Evolutionary conservation across 108 stramenopile species (phyloP).

Genomic region (Cyclotella cryptica): DNA sequence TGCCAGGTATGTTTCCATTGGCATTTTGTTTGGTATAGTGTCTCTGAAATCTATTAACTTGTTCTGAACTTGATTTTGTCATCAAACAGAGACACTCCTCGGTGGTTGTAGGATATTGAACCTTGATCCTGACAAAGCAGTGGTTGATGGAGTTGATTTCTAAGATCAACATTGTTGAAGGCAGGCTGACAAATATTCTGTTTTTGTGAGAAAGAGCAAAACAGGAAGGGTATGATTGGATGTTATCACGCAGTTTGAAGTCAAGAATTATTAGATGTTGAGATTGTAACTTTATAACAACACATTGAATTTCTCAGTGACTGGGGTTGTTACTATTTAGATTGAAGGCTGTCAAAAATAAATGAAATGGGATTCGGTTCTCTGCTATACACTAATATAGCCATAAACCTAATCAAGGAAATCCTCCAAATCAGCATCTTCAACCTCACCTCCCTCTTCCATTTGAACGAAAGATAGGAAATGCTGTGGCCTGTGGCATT

Average conservation of each 20-base stretch:
- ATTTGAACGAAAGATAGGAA: conserved; percentile 98
- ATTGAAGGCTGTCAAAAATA: no score
- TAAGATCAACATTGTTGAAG: neutral
- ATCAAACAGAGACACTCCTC: conserved; percentile 35
- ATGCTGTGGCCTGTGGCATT: conserved; percentile 97
- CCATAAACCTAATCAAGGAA: conserved; percentile 61
- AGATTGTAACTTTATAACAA: no score
- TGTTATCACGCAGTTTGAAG: no score
- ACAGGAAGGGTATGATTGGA: no score
- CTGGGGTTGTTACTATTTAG: no score
- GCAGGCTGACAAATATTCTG: no score
- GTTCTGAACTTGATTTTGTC: neutral
- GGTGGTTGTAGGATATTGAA: conserved; percentile 57
- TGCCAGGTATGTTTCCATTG: conserved; percentile 34
- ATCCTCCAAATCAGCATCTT: conserved; percentile 94
- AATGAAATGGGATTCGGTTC: no score
- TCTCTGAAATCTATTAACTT: neutral
- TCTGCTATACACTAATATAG: no score
- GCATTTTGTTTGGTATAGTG: neutral
- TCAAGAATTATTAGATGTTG: no score
- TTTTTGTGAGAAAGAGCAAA: no score
- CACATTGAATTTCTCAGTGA: no score
- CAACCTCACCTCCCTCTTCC: conserved; percentile 87
- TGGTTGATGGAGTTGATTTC: conserved; percentile 34
- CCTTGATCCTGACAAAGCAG: conserved; percentile 46